phyloP scores from a whole-genome alignment of 2,329 filamentous ascomycete species.

The Pseudocercospora fijiensis region DNA sequence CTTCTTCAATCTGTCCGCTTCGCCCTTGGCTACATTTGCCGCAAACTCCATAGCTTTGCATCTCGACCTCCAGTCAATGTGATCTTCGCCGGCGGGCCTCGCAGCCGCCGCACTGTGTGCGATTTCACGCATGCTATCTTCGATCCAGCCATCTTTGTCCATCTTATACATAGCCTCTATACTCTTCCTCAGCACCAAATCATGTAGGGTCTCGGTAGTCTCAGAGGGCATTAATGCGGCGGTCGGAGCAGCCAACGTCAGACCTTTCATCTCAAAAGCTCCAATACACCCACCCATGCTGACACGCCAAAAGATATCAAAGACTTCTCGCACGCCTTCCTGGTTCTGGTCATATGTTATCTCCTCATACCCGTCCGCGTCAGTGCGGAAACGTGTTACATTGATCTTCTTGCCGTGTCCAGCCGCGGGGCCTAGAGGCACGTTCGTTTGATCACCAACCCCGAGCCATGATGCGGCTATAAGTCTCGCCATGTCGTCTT shows the following conservation, averaged over 20 bases:
- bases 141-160: conserved; percentile 21
- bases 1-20: conserved; percentile 36
- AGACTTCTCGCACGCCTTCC: conserved; percentile 45
- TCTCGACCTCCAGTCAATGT: conserved; percentile 36
- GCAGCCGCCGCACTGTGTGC: conserved; percentile 17
- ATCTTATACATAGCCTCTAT: conserved; percentile 24
- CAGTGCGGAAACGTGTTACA: conserved; percentile 44
- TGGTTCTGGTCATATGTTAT: conserved; percentile 42
- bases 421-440: conserved; percentile 39
- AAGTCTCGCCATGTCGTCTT: conserved; percentile 41
- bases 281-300: conserved; percentile 45
- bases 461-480: conserved; percentile 47
- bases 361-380: conserved; percentile 37
- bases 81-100: conserved; percentile 20
- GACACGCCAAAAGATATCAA: conserved; percentile 47
- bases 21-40: conserved; percentile 34
- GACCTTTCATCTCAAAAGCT: conserved; percentile 45
- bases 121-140: conserved; percentile 26
- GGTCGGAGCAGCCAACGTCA: conserved; percentile 29
- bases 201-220: conserved; percentile 24
- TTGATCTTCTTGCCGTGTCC: conserved; percentile 41
- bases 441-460: conserved; percentile 33
- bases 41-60: conserved; percentile 36
- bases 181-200: conserved; percentile 26
- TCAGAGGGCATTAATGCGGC: neutral